These are phyloP conservation scores for Penicillium roqueforti DNA, from an alignment of 495 filamentous ascomycete genomes.

Conservation along the genomic window DNA sequence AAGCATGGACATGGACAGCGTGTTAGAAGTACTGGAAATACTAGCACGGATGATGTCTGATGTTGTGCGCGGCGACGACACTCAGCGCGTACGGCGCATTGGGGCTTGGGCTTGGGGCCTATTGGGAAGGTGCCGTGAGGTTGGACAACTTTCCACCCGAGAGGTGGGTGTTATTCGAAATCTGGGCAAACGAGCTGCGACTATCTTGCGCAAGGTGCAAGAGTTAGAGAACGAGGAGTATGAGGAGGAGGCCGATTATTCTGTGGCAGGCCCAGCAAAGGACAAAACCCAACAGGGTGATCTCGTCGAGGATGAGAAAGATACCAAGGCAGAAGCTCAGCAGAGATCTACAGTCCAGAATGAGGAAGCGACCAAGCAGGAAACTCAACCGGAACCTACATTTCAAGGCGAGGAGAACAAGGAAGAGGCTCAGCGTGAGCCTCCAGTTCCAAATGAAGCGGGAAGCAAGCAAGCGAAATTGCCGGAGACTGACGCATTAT, in stretches of 20 bases:
- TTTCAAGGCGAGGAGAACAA: constrained; percentile 16
- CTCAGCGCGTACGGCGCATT: constrained; percentile 46
- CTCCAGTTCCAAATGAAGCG: constrained; percentile 13
- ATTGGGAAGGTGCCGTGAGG: constrained; percentile 44
- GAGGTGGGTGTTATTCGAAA: constrained; percentile 50
- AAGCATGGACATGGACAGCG: constrained; percentile 58
- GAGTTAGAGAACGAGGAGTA: constrained; percentile 31
- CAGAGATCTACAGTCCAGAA: constrained; percentile 16
- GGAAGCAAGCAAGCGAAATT: constrained; percentile 11
- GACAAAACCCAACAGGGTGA: constrained; percentile 17
- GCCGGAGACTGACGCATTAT: constrained; percentile 21
- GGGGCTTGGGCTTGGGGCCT: constrained; percentile 51
- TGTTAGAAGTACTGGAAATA: constrained; percentile 49
- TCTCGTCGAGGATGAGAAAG: constrained; percentile 15
- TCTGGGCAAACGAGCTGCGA: constrained; percentile 45
- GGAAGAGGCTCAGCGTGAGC: constrained; percentile 16
- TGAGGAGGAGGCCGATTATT: constrained; percentile 20
- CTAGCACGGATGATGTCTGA: constrained; percentile 42
- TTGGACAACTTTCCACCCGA: constrained; percentile 45
- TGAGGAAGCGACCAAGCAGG: constrained; percentile 12
- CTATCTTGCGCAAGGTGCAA: constrained; percentile 41
- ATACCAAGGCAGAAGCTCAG: constrained; percentile 17
- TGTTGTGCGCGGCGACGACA: constrained; percentile 35
- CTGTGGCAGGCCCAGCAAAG: constrained; percentile 18
- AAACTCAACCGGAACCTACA: background rate